phyloP scores from a whole-genome alignment of 257 asterid genomes.

The Lycium ferocissimum region DNA sequence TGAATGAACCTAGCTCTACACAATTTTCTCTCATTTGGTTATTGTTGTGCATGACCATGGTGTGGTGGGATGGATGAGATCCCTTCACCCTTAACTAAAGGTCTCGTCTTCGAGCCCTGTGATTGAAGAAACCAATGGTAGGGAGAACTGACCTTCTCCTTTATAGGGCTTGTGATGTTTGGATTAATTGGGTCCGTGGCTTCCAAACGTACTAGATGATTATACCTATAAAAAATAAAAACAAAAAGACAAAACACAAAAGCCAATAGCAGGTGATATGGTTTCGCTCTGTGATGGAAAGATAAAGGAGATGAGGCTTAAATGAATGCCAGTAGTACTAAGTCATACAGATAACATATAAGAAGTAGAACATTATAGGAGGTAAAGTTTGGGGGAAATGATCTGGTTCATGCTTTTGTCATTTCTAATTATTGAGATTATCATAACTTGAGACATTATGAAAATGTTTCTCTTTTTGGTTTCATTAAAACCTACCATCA shows the following conservation, averaged over 20 bases:
- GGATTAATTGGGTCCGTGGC: background rate
- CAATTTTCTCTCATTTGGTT: background rate
- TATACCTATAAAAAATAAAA: background rate
- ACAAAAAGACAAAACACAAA: background rate
- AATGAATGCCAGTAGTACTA: background rate
- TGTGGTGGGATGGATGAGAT: background rate
- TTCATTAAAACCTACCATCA: background rate
- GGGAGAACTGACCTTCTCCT: background rate
- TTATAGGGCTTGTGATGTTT: background rate
- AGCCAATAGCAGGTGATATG: background rate
- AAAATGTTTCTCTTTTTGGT: slow-evolving; percentile 2
- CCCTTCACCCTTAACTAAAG: background rate
- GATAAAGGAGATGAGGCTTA: background rate
- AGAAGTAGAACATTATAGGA: too few species aligned
- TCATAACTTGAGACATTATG: background rate
- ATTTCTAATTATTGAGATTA: background rate
- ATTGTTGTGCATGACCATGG: background rate
- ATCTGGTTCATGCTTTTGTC: background rate
- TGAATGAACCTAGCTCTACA: background rate
- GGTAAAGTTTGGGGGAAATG: background rate
- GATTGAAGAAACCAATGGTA: background rate
- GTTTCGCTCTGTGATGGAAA: background rate
- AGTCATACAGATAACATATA: too few species aligned
- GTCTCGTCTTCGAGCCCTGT: background rate
- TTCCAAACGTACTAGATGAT: background rate